Evolutionary conservation across 495 filamentous ascomycete genomes (phyloP).

Genomic region (Penicillium longicatenatum): DNA sequence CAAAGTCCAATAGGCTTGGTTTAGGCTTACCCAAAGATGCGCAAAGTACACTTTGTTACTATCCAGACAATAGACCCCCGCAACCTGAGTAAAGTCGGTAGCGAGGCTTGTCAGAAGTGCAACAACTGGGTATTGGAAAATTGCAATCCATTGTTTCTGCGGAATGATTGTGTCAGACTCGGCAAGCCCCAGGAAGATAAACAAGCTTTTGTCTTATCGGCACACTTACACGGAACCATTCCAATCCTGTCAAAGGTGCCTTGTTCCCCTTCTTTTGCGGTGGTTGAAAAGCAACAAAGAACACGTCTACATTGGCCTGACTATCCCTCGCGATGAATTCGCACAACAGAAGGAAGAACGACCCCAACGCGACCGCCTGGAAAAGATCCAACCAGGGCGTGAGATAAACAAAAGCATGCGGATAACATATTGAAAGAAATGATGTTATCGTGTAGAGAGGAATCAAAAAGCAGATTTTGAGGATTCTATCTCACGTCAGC

Average conservation of each 20-base stretch:
- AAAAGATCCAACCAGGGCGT: slow-evolving; percentile 32
- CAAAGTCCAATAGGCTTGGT: neutral
- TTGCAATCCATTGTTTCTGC: slow-evolving; percentile 22
- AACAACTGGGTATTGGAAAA: slow-evolving; percentile 37
- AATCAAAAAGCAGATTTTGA: slow-evolving; percentile 28
- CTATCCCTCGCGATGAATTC: slow-evolving; percentile 27
- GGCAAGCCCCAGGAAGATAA: neutral
- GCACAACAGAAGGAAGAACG: slow-evolving; percentile 38
- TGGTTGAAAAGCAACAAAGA: slow-evolving; percentile 26
- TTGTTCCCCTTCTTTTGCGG: slow-evolving; percentile 14
- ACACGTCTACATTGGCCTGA: slow-evolving; percentile 16
- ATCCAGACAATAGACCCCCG: slow-evolving; percentile 32
- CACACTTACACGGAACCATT: slow-evolving; percentile 25
- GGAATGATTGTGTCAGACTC: neutral
- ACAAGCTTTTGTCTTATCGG: neutral
- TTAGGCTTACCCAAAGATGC: slow-evolving; percentile 37
- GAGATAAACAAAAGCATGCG: slow-evolving; percentile 29
- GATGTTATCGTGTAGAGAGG: slow-evolving; percentile 32
- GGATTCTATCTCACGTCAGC: slow-evolving; percentile 21
- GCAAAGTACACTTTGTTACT: slow-evolving; percentile 33
- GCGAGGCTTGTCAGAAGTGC: slow-evolving; percentile 26
- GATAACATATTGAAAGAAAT: slow-evolving; percentile 31
- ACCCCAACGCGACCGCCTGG: slow-evolving; percentile 30
- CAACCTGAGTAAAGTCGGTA: slow-evolving; percentile 35
- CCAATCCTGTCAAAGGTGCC: slow-evolving; percentile 10